Conservation (phyloP, 2,329 filamentous ascomycete species). For the Zymoseptoria ardabiliae region DNA sequence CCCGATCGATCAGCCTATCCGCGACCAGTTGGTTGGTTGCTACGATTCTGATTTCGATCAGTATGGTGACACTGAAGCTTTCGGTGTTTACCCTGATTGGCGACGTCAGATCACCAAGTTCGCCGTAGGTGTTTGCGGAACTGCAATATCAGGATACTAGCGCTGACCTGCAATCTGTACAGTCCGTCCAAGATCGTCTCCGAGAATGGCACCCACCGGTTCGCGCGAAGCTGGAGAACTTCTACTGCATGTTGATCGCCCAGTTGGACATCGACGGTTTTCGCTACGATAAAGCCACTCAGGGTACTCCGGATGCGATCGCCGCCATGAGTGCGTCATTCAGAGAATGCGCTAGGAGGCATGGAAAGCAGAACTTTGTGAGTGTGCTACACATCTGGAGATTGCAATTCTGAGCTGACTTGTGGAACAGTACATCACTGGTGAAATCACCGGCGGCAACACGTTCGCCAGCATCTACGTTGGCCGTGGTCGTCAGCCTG, state of each 20-base stretch:
- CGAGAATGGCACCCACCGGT: slow-evolving; percentile 55
- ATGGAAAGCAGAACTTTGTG: slow-evolving; percentile 55
- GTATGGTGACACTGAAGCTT: slow-evolving; percentile 55
- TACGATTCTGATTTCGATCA: slow-evolving; percentile 55
- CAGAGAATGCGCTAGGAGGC: slow-evolving; percentile 48
- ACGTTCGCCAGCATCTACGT: slow-evolving; percentile 52
- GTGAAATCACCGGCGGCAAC: slow-evolving; percentile 55
- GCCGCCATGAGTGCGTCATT: slow-evolving; percentile 49
- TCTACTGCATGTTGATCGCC: slow-evolving; percentile 54
- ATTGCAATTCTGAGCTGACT: background rate
- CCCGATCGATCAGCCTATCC: slow-evolving; percentile 40
- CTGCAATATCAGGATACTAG: background rate
- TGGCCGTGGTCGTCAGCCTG: slow-evolving; percentile 52
- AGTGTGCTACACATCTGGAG: background rate
- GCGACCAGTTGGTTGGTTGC: slow-evolving; percentile 44
- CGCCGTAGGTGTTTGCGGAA: slow-evolving; percentile 29
- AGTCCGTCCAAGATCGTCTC: slow-evolving; percentile 55
- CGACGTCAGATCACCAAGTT: slow-evolving; percentile 56
- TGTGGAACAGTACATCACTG: slow-evolving; percentile 36
- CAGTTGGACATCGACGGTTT: slow-evolving; percentile 58
- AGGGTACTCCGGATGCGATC: slow-evolving; percentile 53
- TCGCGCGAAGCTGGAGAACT: slow-evolving; percentile 48
- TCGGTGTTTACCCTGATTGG: slow-evolving; percentile 55
- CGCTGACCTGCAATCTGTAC: background rate
- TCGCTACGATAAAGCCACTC: slow-evolving; percentile 57